These are phyloP conservation scores for Mucor piriformis DNA, from an alignment of 371 early-diverging fungal genomes.

Conservation along the genomic window DNA sequence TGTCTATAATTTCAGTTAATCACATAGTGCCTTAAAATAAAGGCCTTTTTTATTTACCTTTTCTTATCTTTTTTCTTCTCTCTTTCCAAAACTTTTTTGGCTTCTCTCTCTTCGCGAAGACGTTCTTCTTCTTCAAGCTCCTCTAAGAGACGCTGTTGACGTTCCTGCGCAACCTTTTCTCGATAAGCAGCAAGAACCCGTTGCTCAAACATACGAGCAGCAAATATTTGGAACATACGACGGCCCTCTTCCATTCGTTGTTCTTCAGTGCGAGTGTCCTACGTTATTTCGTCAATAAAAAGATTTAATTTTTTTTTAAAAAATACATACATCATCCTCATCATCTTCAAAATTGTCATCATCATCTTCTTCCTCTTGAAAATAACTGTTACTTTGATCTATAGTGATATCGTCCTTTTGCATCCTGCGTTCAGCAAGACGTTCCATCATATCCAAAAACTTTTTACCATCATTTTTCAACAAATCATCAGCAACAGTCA, in stretches of 20 bases:
- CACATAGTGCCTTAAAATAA: not conserved
- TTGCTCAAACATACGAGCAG: constrained; percentile 95
- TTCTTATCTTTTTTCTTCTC: constrained; percentile 68
- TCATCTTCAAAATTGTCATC: constrained; percentile 67
- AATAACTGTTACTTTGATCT: constrained; percentile 29
- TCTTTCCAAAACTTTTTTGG: constrained; percentile 67
- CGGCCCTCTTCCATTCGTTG: constrained; percentile 91
- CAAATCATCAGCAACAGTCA: constrained; percentile 90
- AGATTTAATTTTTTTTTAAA: not conserved
- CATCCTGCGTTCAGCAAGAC: constrained; percentile 84
- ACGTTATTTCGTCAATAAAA: not conserved
- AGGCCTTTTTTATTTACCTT: too few species aligned
- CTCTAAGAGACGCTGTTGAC: constrained; percentile 77
- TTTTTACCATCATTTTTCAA: constrained; percentile 91
- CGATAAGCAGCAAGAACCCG: constrained; percentile 89
- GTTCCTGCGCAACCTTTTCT: constrained; percentile 87
- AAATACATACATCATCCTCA: constrained; percentile 34
- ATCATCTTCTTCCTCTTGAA: constrained; percentile 56
- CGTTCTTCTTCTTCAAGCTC: constrained; percentile 83
- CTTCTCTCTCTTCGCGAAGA: constrained; percentile 69
- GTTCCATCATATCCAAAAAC: constrained; percentile 94
- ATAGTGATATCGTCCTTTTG: constrained; percentile 69
- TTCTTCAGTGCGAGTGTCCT: constrained; percentile 81
- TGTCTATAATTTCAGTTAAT: constrained; percentile 21
- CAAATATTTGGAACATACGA: constrained; percentile 94